Percentiles rank a stretch among this genome's conserved stretches.
Conservation (phyloP, 1,284 basidiomycete species). For the Cryptococcus sp. region DNA sequence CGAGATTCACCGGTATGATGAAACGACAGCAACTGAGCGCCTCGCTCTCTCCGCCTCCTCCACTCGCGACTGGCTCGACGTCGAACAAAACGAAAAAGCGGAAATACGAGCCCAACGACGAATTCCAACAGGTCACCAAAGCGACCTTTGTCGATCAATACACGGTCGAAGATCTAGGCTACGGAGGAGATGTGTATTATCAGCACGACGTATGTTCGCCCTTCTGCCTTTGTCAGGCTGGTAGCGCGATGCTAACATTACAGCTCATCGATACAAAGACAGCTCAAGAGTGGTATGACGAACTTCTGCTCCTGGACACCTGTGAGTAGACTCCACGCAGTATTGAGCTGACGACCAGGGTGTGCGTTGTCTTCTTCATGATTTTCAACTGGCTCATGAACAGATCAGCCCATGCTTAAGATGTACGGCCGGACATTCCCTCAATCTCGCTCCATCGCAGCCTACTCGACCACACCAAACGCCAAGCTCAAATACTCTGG, state of each 20-base stretch:
- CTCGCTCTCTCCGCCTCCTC: background rate
- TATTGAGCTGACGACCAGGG: slow-evolving; percentile 16
- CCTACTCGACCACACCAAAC: slow-evolving; percentile 47
- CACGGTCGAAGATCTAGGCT: slow-evolving; percentile 25
- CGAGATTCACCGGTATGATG: background rate
- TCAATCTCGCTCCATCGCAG: slow-evolving; percentile 52
- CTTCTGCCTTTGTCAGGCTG: background rate
- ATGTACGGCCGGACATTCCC: slow-evolving; percentile 52
- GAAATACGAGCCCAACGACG: slow-evolving; percentile 11
- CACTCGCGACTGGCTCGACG: background rate
- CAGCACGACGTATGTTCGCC: slow-evolving; percentile 38
- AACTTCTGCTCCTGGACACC: slow-evolving; percentile 43
- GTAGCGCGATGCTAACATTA: background rate
- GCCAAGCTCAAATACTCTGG: slow-evolving; percentile 50
- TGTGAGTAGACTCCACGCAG: slow-evolving; percentile 33
- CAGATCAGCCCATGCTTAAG: slow-evolving; percentile 51
- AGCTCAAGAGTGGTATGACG: slow-evolving; percentile 47
- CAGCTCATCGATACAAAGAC: slow-evolving; percentile 43
- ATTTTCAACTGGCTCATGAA: background rate
- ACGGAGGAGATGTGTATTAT: slow-evolving; percentile 46
- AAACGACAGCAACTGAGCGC: background rate
- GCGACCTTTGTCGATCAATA: slow-evolving; percentile 23
- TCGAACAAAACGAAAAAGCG: background rate
- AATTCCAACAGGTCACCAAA: slow-evolving; percentile 33
- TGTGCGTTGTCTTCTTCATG: slow-evolving; percentile 15